Evolutionary conservation across 2,329 filamentous ascomycete genomes (phyloP).

Genomic region (Penicillium crustosum): DNA sequence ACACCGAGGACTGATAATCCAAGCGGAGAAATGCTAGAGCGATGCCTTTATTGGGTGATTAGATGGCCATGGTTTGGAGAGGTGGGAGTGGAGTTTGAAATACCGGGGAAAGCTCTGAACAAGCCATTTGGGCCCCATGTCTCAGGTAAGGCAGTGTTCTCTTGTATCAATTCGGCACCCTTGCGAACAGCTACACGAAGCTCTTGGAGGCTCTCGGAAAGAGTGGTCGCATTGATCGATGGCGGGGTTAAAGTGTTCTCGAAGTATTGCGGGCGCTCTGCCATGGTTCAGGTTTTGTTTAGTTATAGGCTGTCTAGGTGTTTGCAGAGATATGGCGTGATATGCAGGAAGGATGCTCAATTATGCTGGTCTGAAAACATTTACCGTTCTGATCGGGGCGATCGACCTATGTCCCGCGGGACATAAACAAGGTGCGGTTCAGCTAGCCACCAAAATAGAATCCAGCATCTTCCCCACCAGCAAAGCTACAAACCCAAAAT

Average conservation of each 20-base stretch:
- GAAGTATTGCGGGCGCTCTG: constrained; percentile 25
- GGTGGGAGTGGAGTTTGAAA: not conserved
- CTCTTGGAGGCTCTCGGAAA: constrained; percentile 25
- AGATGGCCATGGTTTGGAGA: not conserved
- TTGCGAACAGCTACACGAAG: constrained; percentile 32
- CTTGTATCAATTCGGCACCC: constrained; percentile 29
- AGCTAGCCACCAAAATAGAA: not conserved
- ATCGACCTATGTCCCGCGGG: not conserved
- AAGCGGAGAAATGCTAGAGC: constrained; percentile 42
- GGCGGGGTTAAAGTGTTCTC: constrained; percentile 20
- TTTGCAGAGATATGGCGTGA: constrained; percentile 13
- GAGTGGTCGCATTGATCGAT: constrained; percentile 14
- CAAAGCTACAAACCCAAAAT: not conserved
- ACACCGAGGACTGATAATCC: constrained; percentile 33
- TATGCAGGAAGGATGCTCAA: not conserved
- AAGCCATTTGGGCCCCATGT: constrained; percentile 30
- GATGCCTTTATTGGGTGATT: constrained; percentile 30
- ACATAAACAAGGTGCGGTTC: not conserved
- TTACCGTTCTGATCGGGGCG: not conserved
- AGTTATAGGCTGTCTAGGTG: not conserved
- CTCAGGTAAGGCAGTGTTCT: constrained; percentile 23
- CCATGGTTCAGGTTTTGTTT: constrained; percentile 13
- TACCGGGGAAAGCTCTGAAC: constrained; percentile 37
- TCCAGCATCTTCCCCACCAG: not conserved
- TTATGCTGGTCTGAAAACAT: not conserved